Evolutionary conservation across 768 basidiomycete genomes (phyloP).

Genomic region (Russula ochroleuca): DNA sequence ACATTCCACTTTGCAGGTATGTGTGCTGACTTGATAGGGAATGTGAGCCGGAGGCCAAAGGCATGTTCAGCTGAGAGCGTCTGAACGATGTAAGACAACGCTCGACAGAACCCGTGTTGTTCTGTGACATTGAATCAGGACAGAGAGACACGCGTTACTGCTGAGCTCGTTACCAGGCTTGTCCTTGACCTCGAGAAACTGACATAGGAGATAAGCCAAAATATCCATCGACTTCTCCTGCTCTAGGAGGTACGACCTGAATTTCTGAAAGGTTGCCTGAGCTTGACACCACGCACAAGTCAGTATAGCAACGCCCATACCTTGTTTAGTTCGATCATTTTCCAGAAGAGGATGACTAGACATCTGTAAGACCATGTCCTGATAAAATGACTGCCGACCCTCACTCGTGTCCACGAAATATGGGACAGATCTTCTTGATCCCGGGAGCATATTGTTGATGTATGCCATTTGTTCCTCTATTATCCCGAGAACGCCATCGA

Average conservation of each 20-base stretch:
- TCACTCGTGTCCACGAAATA: constrained; percentile 79
- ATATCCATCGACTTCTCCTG: constrained; percentile 76
- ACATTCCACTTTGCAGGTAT: constrained; percentile 76
- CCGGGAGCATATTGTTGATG: constrained; percentile 72
- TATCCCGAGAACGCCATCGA: constrained; percentile 64
- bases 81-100: constrained; percentile 88
- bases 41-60: constrained; percentile 69
- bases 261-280: constrained; percentile 58
- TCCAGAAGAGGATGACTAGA: constrained; percentile 80
- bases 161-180: constrained; percentile 65
- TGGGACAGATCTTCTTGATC: constrained; percentile 77
- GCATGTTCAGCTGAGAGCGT: constrained; percentile 79
- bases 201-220: constrained; percentile 73
- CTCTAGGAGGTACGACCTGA: constrained; percentile 74
- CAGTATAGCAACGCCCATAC: constrained; percentile 37
- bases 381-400: constrained; percentile 29
- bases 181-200: constrained; percentile 86
- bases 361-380: background rate
- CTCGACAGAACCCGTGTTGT: constrained; percentile 86
- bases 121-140: constrained; percentile 43
- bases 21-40: constrained; percentile 52
- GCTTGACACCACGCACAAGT: background rate
- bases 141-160: constrained; percentile 12
- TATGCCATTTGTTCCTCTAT: constrained; percentile 73
- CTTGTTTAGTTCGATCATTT: constrained; percentile 89